Conservation (phyloP, 805 yeast species). For the Yamadazyma scolyti region DNA sequence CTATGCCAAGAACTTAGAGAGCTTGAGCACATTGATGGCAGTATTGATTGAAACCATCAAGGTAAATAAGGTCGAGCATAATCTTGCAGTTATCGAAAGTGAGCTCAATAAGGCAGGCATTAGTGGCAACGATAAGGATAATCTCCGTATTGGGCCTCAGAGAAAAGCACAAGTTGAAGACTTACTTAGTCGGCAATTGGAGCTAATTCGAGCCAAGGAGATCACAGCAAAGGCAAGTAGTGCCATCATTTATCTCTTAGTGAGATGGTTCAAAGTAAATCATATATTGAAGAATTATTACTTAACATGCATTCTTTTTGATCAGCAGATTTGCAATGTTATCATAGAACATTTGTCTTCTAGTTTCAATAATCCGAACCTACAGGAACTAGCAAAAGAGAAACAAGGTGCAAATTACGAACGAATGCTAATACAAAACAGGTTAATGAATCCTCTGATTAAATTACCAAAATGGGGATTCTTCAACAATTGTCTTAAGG, state of each 20-base stretch:
- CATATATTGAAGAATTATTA: slow-evolving; percentile 81
- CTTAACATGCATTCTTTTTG: slow-evolving; percentile 67
- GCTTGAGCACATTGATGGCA: slow-evolving; percentile 59
- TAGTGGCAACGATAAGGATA: slow-evolving; percentile 14
- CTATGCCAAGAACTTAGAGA: slow-evolving; percentile 50
- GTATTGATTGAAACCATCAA: slow-evolving; percentile 65
- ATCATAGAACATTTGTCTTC: slow-evolving; percentile 29
- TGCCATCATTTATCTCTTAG: slow-evolving; percentile 47
- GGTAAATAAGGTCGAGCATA: slow-evolving; percentile 40
- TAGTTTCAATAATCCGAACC: slow-evolving; percentile 32
- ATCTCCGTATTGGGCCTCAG: too few species aligned
- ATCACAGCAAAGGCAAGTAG: slow-evolving; percentile 56
- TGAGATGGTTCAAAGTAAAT: slow-evolving; percentile 75
- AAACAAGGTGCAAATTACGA: slow-evolving; percentile 21
- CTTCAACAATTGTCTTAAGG: slow-evolving; percentile 30
- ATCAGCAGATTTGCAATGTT: slow-evolving; percentile 51
- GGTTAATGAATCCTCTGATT: slow-evolving; percentile 36
- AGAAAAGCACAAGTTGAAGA: slow-evolving; percentile 16
- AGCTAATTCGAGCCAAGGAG: slow-evolving; percentile 59
- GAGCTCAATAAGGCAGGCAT: too few species aligned
- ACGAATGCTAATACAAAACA: slow-evolving; percentile 31
- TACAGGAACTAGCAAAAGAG: slow-evolving; percentile 18
- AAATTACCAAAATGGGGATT: slow-evolving; percentile 29
- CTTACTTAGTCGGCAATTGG: slow-evolving; percentile 42
- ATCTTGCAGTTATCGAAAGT: slow-evolving; percentile 30